Evolutionary conservation across 1,284 basidiomycete species (phyloP).

Genomic region (Spongispora temasekensis): DNA sequence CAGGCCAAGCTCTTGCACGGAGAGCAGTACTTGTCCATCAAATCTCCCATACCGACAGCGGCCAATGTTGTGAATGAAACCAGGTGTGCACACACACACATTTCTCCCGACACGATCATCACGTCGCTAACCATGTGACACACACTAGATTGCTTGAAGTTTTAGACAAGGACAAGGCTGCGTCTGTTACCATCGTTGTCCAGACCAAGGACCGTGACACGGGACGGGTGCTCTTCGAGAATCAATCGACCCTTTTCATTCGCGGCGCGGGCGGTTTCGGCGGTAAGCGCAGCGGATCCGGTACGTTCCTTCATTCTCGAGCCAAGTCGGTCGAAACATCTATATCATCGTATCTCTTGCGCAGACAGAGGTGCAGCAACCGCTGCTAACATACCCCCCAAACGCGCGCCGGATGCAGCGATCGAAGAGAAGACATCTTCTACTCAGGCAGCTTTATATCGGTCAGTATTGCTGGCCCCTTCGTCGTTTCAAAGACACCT

Average conservation of each 20-base stretch:
- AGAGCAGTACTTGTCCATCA: slow-evolving; percentile 94
- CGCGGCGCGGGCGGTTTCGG: slow-evolving; percentile 96
- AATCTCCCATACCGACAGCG: slow-evolving; percentile 84
- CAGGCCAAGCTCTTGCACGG: slow-evolving; percentile 96
- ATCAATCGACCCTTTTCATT: slow-evolving; percentile 90
- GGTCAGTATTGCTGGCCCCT: slow-evolving; percentile 52
- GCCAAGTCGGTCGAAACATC: background rate
- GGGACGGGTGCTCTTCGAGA: slow-evolving; percentile 88
- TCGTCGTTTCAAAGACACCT: background rate
- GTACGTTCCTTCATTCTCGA: slow-evolving; percentile 39
- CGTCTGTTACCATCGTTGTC: slow-evolving; percentile 79
- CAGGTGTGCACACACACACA: slow-evolving; percentile 46
- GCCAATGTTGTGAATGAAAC: slow-evolving; percentile 82
- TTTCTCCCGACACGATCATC: background rate
- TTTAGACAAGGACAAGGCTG: slow-evolving; percentile 90
- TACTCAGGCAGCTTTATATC: slow-evolving; percentile 89
- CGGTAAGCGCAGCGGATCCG: slow-evolving; percentile 83
- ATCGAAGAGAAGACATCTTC: slow-evolving; percentile 83
- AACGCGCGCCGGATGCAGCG: slow-evolving; percentile 81
- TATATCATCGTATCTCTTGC: background rate
- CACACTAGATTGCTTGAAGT: slow-evolving; percentile 71
- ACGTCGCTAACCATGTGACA: slow-evolving; percentile 4
- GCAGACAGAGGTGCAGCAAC: slow-evolving; percentile 90
- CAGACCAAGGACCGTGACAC: slow-evolving; percentile 80
- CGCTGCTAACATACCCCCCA: slow-evolving; percentile 82